Evolutionary conservation across 1,284 basidiomycete genomes (phyloP), one percentile per base, ranked within the genome.

Genomic region (Apiotrichum brassicae): DNA sequence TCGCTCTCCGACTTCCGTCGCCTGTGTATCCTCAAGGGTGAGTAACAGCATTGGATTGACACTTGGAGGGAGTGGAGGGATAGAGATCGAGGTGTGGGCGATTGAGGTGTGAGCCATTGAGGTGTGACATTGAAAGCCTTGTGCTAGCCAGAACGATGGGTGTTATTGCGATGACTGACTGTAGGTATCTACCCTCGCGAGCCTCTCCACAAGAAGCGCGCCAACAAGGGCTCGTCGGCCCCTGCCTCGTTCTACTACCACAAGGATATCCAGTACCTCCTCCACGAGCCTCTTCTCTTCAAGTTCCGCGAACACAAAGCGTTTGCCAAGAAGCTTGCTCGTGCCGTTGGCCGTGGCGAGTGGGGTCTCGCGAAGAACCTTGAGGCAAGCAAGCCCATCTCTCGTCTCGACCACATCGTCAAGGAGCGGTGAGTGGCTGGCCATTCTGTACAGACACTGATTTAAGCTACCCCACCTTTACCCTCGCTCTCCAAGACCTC

Each of bases 161-260:
- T n/a, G n/a, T n/a, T n/a, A n/a, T n/a, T n/a, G n/a, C n/a, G n/a
- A n/a, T n/a, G 38, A 54, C 53, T 19, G 9, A 30, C 28, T 20
- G 6, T n/a, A 94, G 91, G 95, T 24, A 97, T 99, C 68, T 97
- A 94, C 74, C 95, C 95, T 56, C 86, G 94, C 45, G 94, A 98
- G 71, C 95, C 95, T 18, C 82, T 84, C 44, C 86, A 83, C 75
- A 82, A 83, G 68, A 98, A 97, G 73, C 85, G 85, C 60, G 95
- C 94, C 48, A 98, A 98, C 77, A 97, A 97, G 74, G 95, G 95
- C 4, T 94, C 89, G 5, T 91, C 92, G 34, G 93, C 91, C 0
- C 92, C 94, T 3, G 92, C 93, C 2, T 89, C 93, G 6, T 99
- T 98, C 76, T 99, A 98, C 78, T 97, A 97, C 74, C 79, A 90